phyloP scores from a whole-genome alignment of 2,329 filamentous ascomycete species.

The Trichoderma sp. region DNA sequence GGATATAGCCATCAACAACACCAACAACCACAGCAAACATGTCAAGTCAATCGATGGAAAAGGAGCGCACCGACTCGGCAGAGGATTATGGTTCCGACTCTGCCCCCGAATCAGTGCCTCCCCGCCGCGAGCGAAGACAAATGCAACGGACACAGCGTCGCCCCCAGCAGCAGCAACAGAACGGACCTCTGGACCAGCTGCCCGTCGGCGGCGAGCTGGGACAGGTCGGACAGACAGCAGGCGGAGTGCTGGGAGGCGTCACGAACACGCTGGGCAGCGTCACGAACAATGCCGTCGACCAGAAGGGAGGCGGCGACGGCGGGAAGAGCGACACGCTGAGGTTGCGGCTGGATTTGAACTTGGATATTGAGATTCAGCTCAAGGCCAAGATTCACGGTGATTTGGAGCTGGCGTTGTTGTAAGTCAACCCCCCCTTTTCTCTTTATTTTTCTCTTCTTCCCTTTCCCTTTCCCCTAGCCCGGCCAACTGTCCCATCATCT shows the following conservation, averaged over 20 bases:
- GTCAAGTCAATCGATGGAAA: constrained; percentile 15
- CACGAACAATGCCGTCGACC: constrained; percentile 40
- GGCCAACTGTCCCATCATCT: neutral
- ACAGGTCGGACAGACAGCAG: constrained; percentile 39
- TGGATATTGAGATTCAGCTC: constrained; percentile 81
- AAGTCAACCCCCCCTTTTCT: constrained; percentile 34
- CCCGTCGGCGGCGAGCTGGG: constrained; percentile 39
- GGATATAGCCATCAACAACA: neutral
- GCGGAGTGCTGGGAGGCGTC: constrained; percentile 42
- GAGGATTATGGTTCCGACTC: constrained; percentile 16
- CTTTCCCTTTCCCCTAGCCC: neutral
- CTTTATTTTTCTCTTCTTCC: neutral
- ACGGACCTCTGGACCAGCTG: constrained; percentile 36
- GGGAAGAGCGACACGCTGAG: constrained; percentile 59
- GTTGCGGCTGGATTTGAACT: constrained; percentile 74
- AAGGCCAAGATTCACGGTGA: constrained; percentile 87
- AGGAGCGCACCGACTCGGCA: constrained; percentile 16
- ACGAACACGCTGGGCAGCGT: constrained; percentile 45
- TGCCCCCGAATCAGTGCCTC: constrained; percentile 13
- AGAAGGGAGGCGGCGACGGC: constrained; percentile 33
- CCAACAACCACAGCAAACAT: neutral
- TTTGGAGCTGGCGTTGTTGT: constrained; percentile 71
- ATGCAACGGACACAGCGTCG: neutral
- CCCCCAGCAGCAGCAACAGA: neutral
- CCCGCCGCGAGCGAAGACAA: constrained; percentile 6